Evolutionary conservation across 148 eudicot genomes (phyloP).

Genomic region (Rhododendron vialii): DNA sequence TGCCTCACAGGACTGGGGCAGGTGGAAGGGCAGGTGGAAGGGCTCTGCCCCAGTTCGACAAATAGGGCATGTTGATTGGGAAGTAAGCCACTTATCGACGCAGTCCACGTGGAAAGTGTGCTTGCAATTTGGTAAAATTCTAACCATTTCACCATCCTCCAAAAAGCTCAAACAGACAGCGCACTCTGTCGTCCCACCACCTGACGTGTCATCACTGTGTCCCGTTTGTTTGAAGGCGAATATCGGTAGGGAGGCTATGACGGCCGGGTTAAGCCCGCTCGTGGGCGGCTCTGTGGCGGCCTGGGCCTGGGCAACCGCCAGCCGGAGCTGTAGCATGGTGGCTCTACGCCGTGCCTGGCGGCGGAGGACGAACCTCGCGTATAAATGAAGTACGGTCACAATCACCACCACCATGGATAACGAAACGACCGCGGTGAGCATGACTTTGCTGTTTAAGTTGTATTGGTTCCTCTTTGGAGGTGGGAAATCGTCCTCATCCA

Average conservation of each 20-base stretch:
- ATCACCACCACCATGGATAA: slow-evolving; percentile 24
- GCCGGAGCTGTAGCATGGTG: slow-evolving; percentile 5
- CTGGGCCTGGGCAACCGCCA: slow-evolving; percentile 8
- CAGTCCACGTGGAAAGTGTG: slow-evolving; percentile 60
- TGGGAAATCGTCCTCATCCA: neutral
- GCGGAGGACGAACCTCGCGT: slow-evolving; percentile 26
- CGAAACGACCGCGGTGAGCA: slow-evolving; percentile 37
- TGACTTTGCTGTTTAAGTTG: slow-evolving; percentile 27
- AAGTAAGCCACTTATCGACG: slow-evolving; percentile 47
- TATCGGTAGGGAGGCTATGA: slow-evolving; percentile 35
- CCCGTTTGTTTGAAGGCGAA: slow-evolving; percentile 24
- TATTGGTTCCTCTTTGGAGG: neutral
- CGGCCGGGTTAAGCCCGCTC: slow-evolving; percentile 48
- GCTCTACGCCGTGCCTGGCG: slow-evolving; percentile 28
- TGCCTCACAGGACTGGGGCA: neutral
- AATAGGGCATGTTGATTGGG: slow-evolving; percentile 51
- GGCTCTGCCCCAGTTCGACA: slow-evolving; percentile 57
- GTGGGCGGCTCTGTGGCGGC: slow-evolving; percentile 7
- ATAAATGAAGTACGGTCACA: slow-evolving; percentile 27
- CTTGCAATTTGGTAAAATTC: slow-evolving; percentile 49
- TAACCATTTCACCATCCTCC: slow-evolving; percentile 33
- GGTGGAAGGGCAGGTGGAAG: neutral
- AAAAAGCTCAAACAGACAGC: slow-evolving; percentile 42
- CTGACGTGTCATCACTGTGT: neutral
- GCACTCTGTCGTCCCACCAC: slow-evolving; percentile 20